These are phyloP conservation scores for Pyrenopolyporus hunteri DNA, from an alignment of 495 filamentous ascomycete genomes.

Conservation along the genomic window DNA sequence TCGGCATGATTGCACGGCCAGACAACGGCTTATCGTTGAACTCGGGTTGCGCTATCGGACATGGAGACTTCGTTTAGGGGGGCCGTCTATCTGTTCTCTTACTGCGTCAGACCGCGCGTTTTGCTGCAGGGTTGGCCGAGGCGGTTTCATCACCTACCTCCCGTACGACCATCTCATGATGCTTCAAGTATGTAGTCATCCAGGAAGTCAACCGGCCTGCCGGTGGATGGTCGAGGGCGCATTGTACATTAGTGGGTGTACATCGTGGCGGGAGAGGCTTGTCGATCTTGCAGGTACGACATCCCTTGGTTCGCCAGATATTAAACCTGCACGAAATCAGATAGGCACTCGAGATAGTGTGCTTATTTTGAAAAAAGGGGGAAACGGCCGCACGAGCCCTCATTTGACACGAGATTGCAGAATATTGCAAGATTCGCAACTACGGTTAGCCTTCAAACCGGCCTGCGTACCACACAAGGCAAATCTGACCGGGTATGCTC, in stretches of 20 bases:
- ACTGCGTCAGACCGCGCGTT: constrained; percentile 23
- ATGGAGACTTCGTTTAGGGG: constrained; percentile 12
- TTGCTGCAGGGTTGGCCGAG: constrained; percentile 26
- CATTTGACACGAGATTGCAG: constrained; percentile 6
- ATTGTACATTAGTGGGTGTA: too few relatives aligned
- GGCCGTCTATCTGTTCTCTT: constrained; percentile 4
- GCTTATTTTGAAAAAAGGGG: constrained; percentile 33
- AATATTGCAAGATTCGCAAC: constrained; percentile 7
- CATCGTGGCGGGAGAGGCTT: constrained; percentile 3
- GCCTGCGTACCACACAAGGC: not conserved
- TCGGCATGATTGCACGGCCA: constrained; percentile 16
- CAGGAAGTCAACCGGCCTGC: constrained; percentile 10
- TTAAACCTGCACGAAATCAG: constrained; percentile 37
- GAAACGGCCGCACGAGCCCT: constrained; percentile 25
- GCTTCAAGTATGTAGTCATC: not conserved
- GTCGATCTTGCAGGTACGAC: constrained; percentile 31
- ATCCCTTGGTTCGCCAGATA: constrained; percentile 20
- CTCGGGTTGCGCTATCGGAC: constrained; percentile 1
- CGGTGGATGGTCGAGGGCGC: constrained; percentile 10
- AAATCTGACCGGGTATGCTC: constrained; percentile 31
- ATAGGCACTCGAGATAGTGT: constrained; percentile 30
- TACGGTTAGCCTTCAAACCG: constrained; percentile 15
- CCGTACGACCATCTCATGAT: constrained; percentile 13
- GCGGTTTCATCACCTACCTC: constrained; percentile 11
- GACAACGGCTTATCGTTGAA: constrained; percentile 13